Base-by-base conservation (phyloP, 176 grass and related monocot genomes). In the Stipa capillata region DNA sequence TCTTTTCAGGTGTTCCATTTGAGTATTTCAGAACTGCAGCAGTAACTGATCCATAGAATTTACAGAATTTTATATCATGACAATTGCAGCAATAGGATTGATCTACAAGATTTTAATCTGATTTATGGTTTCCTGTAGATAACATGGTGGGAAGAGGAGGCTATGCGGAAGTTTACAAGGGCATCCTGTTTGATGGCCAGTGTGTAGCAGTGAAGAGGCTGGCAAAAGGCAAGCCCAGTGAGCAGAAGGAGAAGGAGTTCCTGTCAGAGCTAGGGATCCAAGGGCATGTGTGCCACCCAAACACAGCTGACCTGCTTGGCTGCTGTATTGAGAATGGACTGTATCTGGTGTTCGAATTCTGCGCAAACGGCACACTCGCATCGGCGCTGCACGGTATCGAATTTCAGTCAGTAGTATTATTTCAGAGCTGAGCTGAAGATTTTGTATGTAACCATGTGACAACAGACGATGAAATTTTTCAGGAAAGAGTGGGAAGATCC, bases 271-370 rank as follows among this genome's bases (percentile, higher is more conserved):
- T 99, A 4, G 92, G 96, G 29, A 99, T 99, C 13, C 88, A 95
- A 25, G 92, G 90, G 7, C 92, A 99, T 83, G 88, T 99, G 8
- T 95, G 88, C 66, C 96, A 99, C 69, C 96, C 96, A 45, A 99
- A 95, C 87, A 95, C 92, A 20, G 80, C 92, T 16, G 90, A 87
- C 73, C 74, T 99, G 16, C 79, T 93, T 66, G 96, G 92, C 35
- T 99, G 92, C 78, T 93, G 96, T 34, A 76, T 99, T 34, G 96
- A 99, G 85, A 99, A 99, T 68, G 96, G 92, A 8, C 16, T 99
- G 3, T 93, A 93, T 33, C 80, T 95, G 21, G 71, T 99, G 12
- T 93, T 99, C 34, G 88, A 95, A 21, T 91, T 99, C 58, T 95
- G 88, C 6, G 9, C 58, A 8, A 95, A 93, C 8, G 92, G 86